Evolutionary conservation across 495 filamentous ascomycete species (phyloP).

Genomic region (Trichoderma gamsii): DNA sequence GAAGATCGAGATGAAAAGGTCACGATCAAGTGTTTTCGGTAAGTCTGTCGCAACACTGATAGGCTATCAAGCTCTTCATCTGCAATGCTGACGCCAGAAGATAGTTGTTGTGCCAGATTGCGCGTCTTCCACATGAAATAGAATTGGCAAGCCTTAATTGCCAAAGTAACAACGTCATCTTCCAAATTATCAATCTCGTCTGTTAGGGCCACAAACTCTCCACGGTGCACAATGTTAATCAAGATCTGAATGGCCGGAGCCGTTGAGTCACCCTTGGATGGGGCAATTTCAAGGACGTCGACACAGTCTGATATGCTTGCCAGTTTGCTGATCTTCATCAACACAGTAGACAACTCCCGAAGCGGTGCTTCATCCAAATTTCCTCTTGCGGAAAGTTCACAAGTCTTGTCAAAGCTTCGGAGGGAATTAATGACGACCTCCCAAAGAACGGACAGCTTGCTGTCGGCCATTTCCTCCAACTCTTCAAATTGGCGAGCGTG

Average conservation of each 20-base stretch:
- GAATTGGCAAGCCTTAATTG: constrained; percentile 66
- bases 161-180: constrained; percentile 65
- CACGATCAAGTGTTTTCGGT: constrained; percentile 54
- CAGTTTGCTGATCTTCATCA: constrained; percentile 79
- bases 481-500: constrained; percentile 83
- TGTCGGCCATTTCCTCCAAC: constrained; percentile 74
- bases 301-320: constrained; percentile 72
- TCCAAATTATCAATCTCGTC: constrained; percentile 63
- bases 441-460: constrained; percentile 75
- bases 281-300: constrained; percentile 60
- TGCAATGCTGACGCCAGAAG: constrained; percentile 37
- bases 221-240: constrained; percentile 60
- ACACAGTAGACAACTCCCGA: constrained; percentile 65
- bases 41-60: constrained; percentile 50
- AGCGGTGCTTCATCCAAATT: constrained; percentile 57
- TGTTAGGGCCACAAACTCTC: constrained; percentile 49
- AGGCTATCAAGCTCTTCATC: constrained; percentile 51
- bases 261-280: constrained; percentile 42
- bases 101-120: constrained; percentile 35
- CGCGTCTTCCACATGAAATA: constrained; percentile 95
- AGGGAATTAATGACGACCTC: constrained; percentile 71
- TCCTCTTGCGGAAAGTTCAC: constrained; percentile 56
- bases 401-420: constrained; percentile 56
- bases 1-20: constrained; percentile 58
- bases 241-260: constrained; percentile 59